phyloP scores from a whole-genome alignment of 2,329 filamentous ascomycete genomes.

The Aspergillus clavatus region DNA sequence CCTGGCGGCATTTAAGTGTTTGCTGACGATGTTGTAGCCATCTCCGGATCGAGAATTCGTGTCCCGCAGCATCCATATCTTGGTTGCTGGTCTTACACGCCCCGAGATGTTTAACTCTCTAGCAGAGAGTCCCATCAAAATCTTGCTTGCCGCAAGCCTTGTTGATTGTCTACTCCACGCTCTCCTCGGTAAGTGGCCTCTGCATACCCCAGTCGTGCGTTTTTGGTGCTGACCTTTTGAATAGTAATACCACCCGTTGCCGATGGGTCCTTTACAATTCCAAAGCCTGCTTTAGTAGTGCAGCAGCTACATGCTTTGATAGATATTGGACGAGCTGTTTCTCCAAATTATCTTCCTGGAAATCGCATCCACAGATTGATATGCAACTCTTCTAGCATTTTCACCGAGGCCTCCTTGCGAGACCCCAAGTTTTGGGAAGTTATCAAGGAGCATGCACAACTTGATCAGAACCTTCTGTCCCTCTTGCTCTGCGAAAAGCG shows the following conservation, averaged over 20 bases:
- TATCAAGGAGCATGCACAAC: conserved; percentile 36
- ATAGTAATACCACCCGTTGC: conserved; percentile 23
- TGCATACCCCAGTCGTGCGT: not conserved
- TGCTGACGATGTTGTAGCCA: conserved; percentile 21
- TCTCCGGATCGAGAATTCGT: conserved; percentile 35
- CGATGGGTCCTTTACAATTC: conserved; percentile 25
- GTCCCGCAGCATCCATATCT: conserved; percentile 46
- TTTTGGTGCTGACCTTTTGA: conserved; percentile 6
- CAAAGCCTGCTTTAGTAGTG: conserved; percentile 35
- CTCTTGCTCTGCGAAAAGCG: conserved; percentile 44
- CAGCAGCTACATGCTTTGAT: conserved; percentile 35
- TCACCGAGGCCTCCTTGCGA: conserved; percentile 48
- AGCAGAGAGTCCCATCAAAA: conserved; percentile 42
- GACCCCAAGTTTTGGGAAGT: conserved; percentile 44
- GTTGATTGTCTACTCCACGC: conserved; percentile 54
- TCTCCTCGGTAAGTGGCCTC: conserved; percentile 47
- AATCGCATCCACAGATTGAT: conserved; percentile 33
- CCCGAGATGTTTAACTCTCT: conserved; percentile 48
- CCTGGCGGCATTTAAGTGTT: conserved; percentile 1
- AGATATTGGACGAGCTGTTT: conserved; percentile 20
- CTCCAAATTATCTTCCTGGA: conserved; percentile 12
- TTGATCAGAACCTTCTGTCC: conserved; percentile 36
- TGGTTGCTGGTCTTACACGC: conserved; percentile 59
- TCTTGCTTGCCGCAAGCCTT: conserved; percentile 51
- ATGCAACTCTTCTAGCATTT: conserved; percentile 43